Percentiles rank a stretch among this genome's conserved stretches.
Evolutionary conservation across 1,284 basidiomycete species (phyloP).

Genomic region (Coriolopsis trogii): DNA sequence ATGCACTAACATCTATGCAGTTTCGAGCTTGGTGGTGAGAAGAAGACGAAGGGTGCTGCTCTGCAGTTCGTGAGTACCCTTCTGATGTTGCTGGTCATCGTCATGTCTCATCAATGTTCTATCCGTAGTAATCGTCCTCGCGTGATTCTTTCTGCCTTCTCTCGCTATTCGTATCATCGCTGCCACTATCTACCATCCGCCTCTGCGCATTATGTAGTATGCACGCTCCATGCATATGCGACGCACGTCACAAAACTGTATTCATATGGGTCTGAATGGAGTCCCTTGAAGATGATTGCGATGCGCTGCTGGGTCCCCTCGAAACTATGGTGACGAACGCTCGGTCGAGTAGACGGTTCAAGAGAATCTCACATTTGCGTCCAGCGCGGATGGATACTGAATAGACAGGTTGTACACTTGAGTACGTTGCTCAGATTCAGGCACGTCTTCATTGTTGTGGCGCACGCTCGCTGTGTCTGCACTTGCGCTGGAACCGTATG

Average conservation of each 20-base stretch:
- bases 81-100: neutral
- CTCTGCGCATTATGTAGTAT: slow-evolving; percentile 29
- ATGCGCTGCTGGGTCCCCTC: neutral
- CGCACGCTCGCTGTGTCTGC: too few relatives aligned
- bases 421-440: too few relatives aligned
- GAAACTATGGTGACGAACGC: neutral
- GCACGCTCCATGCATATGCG: slow-evolving; percentile 25
- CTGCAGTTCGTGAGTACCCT: slow-evolving; percentile 80
- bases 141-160: slow-evolving; percentile 18
- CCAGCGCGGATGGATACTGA: too few relatives aligned
- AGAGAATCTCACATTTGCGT: too few relatives aligned
- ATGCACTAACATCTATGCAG: slow-evolving; percentile 48
- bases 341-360: too few relatives aligned
- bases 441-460: too few relatives aligned
- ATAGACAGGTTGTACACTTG: too few relatives aligned
- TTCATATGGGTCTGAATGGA: slow-evolving; percentile 24
- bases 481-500: too few relatives aligned
- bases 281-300: slow-evolving; percentile 15
- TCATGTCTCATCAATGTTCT: neutral
- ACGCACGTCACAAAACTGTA: slow-evolving; percentile 26
- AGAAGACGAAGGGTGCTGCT: slow-evolving; percentile 98
- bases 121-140: slow-evolving; percentile 27
- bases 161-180: slow-evolving; percentile 16
- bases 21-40: slow-evolving; percentile 99
- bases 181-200: slow-evolving; percentile 15